phyloP scores from a whole-genome alignment of 2,329 filamentous ascomycete species.

The Zymoseptoria brevis region DNA sequence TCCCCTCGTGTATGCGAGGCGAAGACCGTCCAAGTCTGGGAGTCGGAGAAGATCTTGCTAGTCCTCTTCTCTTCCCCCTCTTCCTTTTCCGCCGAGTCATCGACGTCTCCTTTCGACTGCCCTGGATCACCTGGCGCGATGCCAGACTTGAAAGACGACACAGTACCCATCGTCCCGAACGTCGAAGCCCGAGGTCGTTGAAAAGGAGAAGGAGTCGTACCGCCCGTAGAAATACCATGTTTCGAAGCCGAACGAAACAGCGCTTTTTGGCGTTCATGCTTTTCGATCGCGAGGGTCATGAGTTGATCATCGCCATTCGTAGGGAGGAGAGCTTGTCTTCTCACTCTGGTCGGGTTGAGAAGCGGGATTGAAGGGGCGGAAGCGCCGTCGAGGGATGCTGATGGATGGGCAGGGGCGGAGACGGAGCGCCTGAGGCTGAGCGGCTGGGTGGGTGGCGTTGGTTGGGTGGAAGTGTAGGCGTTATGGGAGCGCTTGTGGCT shows the following conservation, averaged over 20 bases:
- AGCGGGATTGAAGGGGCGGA: neutral
- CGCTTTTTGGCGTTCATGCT: slow-evolving; percentile 28
- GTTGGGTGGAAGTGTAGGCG: too few species aligned
- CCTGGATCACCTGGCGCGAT: too few species aligned
- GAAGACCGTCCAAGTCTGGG: neutral
- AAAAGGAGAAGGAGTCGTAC: slow-evolving; percentile 34
- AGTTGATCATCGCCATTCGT: slow-evolving; percentile 14
- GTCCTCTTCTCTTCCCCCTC: neutral
- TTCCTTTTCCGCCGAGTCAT: too few species aligned
- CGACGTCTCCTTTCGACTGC: too few species aligned
- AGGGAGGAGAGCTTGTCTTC: neutral
- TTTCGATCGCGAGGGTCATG: slow-evolving; percentile 28
- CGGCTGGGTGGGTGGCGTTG: neutral
- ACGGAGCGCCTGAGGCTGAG: neutral
- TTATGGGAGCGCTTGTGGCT: too few species aligned
- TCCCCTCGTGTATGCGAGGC: neutral
- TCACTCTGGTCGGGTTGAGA: neutral
- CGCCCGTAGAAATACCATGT: slow-evolving; percentile 6
- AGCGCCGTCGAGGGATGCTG: neutral
- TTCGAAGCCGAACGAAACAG: slow-evolving; percentile 27
- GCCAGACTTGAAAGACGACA: too few species aligned
- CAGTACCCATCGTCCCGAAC: slow-evolving; percentile 30
- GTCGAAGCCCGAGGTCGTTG: slow-evolving; percentile 34
- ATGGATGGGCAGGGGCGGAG: neutral
- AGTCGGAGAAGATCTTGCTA: slow-evolving; percentile 5